These are phyloP conservation scores for Trypanosoma melophagium DNA, from an alignment of 208 protist genomes.

Conservation along the genomic window DNA sequence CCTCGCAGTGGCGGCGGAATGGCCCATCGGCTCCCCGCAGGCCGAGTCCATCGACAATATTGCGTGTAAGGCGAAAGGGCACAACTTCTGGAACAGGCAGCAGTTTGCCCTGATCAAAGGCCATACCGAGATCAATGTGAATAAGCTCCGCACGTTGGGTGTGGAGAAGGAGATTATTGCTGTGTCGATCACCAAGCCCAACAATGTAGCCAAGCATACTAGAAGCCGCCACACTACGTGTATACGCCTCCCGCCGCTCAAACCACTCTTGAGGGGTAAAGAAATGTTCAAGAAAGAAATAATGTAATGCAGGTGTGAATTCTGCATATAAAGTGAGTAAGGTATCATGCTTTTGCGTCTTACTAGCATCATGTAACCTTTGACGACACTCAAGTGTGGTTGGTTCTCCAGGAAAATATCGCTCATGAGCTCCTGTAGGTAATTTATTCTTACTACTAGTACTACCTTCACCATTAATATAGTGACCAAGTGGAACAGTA, in stretches of 20 bases:
- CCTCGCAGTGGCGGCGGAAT: slow-evolving; percentile 89
- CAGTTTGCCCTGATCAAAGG: slow-evolving; percentile 89
- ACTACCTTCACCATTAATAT: slow-evolving; percentile 58
- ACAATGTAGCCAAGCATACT: slow-evolving; percentile 95
- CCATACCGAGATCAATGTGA: slow-evolving; percentile 96
- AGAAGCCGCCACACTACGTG: slow-evolving; percentile 83
- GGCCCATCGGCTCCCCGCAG: slow-evolving; percentile 89
- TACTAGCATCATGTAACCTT: slow-evolving; percentile 37
- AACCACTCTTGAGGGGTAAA: slow-evolving; percentile 77
- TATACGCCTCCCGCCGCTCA: slow-evolving; percentile 81
- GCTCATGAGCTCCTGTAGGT: slow-evolving; percentile 63
- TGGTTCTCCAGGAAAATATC: slow-evolving; percentile 83
- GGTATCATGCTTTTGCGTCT: slow-evolving; percentile 29
- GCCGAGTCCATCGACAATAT: slow-evolving; percentile 96
- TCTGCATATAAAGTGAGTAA: slow-evolving; percentile 63
- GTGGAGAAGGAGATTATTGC: slow-evolving; percentile 96
- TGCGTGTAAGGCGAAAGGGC: slow-evolving; percentile 96
- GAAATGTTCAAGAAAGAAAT: slow-evolving; percentile 95
- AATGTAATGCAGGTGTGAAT: slow-evolving; percentile 94
- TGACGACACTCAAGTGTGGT: slow-evolving; percentile 56
- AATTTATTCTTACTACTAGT: slow-evolving; percentile 3
- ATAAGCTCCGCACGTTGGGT: slow-evolving; percentile 86
- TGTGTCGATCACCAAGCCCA: slow-evolving; percentile 96
- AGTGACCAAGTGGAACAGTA: slow-evolving; percentile 89
- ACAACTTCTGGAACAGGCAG: slow-evolving; percentile 94